Conservation (phyloP, 176 grass and related monocot genomes). For the Dendrocalamus sinicus region DNA sequence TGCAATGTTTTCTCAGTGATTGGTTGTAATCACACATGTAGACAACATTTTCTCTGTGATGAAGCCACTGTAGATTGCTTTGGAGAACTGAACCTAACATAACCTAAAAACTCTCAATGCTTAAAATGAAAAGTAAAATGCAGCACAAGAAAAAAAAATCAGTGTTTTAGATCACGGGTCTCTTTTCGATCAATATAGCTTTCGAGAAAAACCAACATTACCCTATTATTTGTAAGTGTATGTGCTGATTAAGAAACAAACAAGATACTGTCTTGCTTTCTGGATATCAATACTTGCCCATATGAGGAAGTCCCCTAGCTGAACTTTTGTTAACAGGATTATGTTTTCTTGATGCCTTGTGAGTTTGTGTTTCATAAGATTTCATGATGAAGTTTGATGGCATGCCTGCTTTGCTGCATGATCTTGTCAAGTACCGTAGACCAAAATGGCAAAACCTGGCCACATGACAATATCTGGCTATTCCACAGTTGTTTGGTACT, state of each 20-base stretch:
- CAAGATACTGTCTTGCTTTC: not conserved
- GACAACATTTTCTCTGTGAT: not conserved
- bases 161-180: not conserved
- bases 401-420: not conserved
- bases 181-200: not conserved
- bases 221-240: not conserved
- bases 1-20: slow-evolving; percentile 4
- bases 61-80: not conserved
- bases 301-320: not conserved
- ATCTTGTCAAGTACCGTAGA: not conserved
- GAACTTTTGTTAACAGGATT: not conserved
- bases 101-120: not conserved
- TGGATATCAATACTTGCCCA: not conserved
- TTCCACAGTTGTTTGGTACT: not conserved
- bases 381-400: not conserved
- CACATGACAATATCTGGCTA: not conserved
- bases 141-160: not conserved
- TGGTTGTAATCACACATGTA: not conserved
- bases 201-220: not conserved
- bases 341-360: not conserved
- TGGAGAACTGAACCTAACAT: not conserved
- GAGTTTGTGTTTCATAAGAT: not conserved
- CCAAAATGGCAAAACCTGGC: not conserved
- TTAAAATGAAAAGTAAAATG: not conserved
- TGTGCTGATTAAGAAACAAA: slow-evolving; percentile 9